Conservation (phyloP, 1,139 yeast genomes). For the Saccharomyces hybrid region DNA sequence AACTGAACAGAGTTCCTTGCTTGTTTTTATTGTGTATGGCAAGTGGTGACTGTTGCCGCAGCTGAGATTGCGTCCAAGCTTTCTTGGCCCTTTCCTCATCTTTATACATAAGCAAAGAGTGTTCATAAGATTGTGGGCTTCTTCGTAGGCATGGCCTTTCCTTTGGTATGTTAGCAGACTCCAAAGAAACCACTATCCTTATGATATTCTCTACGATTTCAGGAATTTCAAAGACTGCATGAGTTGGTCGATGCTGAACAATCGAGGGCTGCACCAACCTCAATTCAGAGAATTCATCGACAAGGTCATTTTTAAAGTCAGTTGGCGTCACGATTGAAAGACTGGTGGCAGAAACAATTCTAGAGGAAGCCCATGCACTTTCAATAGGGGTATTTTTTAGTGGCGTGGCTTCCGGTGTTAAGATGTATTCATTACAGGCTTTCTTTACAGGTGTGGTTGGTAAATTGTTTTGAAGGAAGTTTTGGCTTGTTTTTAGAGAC, state of each 20-base stretch:
- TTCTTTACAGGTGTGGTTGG: background rate
- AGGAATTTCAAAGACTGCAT: constrained; percentile 61
- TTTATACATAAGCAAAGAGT: constrained; percentile 53
- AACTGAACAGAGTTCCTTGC: constrained; percentile 41
- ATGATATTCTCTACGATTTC: constrained; percentile 64
- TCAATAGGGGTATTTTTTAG: background rate
- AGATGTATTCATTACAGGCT: background rate
- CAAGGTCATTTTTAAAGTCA: background rate
- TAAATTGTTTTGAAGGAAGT: background rate
- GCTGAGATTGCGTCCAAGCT: constrained; percentile 39
- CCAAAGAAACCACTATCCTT: constrained; percentile 46
- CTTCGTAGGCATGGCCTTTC: constrained; percentile 56
- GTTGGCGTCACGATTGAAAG: background rate
- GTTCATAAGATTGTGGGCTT: constrained; percentile 59
- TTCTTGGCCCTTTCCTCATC: constrained; percentile 43
- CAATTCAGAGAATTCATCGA: constrained; percentile 9
- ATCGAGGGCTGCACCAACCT: constrained; percentile 4
- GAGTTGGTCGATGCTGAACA: constrained; percentile 15
- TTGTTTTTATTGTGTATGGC: constrained; percentile 7
- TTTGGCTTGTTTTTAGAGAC: background rate
- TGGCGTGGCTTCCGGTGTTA: constrained; percentile 13
- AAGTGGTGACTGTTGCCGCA: constrained; percentile 6
- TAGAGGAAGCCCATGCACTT: background rate
- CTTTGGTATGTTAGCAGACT: constrained; percentile 19
- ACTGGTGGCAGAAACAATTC: background rate